phyloP scores from a whole-genome alignment of 2,329 filamentous ascomycete genomes.

The Aspergillus proliferans region DNA sequence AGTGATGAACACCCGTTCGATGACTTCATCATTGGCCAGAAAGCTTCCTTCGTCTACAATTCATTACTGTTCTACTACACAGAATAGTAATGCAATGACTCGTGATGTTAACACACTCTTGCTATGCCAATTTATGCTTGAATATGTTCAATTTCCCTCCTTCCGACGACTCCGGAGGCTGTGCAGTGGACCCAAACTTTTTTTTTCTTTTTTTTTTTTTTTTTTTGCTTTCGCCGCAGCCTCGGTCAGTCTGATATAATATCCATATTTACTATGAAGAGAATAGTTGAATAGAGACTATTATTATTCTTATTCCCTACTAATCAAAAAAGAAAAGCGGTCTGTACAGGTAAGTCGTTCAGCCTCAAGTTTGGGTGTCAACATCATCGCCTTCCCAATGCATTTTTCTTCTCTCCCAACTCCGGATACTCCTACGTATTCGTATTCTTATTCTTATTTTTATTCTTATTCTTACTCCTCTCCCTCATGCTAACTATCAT shows the following conservation, averaged over 20 bases:
- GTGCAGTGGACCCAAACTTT: constrained; percentile 13
- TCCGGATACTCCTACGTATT: background rate
- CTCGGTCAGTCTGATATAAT: background rate
- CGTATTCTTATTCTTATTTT: constrained; percentile 1
- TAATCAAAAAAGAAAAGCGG: background rate
- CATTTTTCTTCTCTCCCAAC: background rate
- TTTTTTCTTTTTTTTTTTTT: constrained; percentile 3
- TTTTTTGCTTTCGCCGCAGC: background rate
- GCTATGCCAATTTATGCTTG: background rate
- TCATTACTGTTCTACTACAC: too few relatives aligned
- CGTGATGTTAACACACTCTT: background rate
- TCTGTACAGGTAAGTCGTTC: background rate
- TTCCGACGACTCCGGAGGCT: constrained; percentile 13
- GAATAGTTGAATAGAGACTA: background rate
- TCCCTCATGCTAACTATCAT: background rate
- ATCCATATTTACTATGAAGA: background rate
- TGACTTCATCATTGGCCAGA: too few relatives aligned
- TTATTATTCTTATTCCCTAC: background rate
- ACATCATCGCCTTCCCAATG: background rate
- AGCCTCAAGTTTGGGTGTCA: background rate
- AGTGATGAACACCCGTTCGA: too few relatives aligned
- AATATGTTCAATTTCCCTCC: background rate
- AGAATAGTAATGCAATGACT: too few relatives aligned
- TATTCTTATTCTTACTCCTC: background rate
- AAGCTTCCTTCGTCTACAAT: too few relatives aligned